phyloP scores from a whole-genome alignment of 2,329 filamentous ascomycete genomes.

The Cordyceps farinosa region DNA sequence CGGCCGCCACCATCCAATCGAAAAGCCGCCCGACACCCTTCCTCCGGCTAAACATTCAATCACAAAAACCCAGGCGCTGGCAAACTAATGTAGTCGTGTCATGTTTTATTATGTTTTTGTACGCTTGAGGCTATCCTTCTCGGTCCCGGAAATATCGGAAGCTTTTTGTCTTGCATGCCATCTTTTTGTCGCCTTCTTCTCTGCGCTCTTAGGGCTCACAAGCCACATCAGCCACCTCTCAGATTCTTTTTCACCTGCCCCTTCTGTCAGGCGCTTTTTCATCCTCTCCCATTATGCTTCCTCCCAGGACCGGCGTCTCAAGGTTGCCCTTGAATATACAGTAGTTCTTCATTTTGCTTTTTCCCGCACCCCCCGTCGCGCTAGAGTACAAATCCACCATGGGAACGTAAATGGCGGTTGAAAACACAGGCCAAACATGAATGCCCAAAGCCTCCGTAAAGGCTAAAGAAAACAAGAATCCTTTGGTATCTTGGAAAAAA shows the following conservation, averaged over 20 bases:
- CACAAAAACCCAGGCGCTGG: too few relatives aligned
- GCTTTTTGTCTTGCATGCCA: conserved; percentile 1
- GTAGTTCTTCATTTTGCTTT: conserved; percentile 12
- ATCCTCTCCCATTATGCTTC: conserved; percentile 9
- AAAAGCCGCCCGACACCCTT: neutral
- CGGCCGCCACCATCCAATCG: neutral
- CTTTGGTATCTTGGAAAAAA: conserved; percentile 17
- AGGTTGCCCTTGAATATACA: conserved; percentile 9
- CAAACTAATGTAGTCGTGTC: neutral
- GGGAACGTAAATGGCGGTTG: conserved; percentile 13
- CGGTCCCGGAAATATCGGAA: conserved; percentile 3
- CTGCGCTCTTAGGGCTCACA: neutral
- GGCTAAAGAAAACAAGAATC: conserved; percentile 16
- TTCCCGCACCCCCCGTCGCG: neutral
- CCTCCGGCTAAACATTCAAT: too few relatives aligned
- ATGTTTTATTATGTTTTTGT: conserved; percentile 15
- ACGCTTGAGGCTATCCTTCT: conserved; percentile 14
- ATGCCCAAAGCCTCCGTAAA: conserved; percentile 12
- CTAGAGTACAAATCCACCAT: conserved; percentile 18
- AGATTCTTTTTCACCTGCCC: conserved; percentile 6
- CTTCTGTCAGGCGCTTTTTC: neutral
- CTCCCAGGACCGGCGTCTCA: conserved; percentile 10
- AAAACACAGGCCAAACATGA: conserved; percentile 14
- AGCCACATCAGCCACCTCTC: neutral
- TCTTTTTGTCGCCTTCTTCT: neutral